A percentile compares a stretch with the other conserved stretches of the same genome.
These are phyloP conservation scores for Pseudozyma sp. DNA, from an alignment of 1,284 basidiomycete species.

Conservation along the genomic window DNA sequence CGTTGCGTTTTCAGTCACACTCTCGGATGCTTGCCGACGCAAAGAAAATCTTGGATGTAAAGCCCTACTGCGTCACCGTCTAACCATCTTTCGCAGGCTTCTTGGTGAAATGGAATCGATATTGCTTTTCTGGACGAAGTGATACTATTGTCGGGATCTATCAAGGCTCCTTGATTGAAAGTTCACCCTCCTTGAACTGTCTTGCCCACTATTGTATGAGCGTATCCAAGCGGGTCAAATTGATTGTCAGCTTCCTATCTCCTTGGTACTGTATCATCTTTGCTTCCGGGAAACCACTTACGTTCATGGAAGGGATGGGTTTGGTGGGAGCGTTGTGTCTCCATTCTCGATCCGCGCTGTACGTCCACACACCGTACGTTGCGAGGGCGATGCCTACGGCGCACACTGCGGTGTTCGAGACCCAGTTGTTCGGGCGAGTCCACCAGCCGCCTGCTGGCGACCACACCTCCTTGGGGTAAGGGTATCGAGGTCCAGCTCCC, in stretches of 20 bases:
- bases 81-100: too few relatives aligned
- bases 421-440: constrained; percentile 73
- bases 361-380: constrained; percentile 71
- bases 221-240: neutral
- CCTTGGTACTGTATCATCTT: neutral
- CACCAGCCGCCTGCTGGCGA: constrained; percentile 74
- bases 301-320: constrained; percentile 62
- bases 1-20: too few relatives aligned
- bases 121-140: constrained; percentile 6
- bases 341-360: constrained; percentile 72
- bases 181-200: constrained; percentile 66
- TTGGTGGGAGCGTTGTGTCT: constrained; percentile 64
- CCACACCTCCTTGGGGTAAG: constrained; percentile 75
- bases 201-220: constrained; percentile 58
- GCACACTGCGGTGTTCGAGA: constrained; percentile 71
- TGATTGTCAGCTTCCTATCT: constrained; percentile 5
- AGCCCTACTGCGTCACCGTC: too few relatives aligned
- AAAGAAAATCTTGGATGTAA: too few relatives aligned
- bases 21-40: too few relatives aligned
- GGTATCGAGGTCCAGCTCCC: constrained; percentile 71
- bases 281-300: constrained; percentile 22
- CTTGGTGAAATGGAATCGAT: neutral
- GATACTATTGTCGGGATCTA: neutral
- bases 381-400: constrained; percentile 70
- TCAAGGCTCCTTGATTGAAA: constrained; percentile 63